A percentile compares a stretch with the other conserved stretches of the same genome.
Evolutionary conservation across 2,329 filamentous ascomycete genomes (phyloP).

Genomic region (Fusarium continuum): DNA sequence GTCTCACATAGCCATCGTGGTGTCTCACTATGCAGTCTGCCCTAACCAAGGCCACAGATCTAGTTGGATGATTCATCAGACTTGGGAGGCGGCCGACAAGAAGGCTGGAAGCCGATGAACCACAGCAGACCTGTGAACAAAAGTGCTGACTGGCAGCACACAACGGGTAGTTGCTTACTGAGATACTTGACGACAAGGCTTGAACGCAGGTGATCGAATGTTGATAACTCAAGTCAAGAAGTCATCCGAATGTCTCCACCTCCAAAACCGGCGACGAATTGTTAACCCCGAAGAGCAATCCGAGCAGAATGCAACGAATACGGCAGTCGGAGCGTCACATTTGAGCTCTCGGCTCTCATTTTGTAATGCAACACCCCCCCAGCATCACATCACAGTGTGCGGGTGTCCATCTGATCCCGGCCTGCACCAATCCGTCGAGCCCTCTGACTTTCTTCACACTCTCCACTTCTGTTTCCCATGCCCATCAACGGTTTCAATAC

Average conservation of each 20-base stretch:
- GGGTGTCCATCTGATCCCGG: slow-evolving; percentile 13
- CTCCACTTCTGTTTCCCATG: slow-evolving; percentile 19
- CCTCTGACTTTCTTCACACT: slow-evolving; percentile 6
- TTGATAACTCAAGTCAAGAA: slow-evolving; percentile 19
- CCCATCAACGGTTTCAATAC: slow-evolving; percentile 31
- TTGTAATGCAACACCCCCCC: slow-evolving; percentile 32
- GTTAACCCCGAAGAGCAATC: slow-evolving; percentile 20
- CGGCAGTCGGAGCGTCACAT: slow-evolving; percentile 37
- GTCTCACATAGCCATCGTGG: slow-evolving; percentile 32
- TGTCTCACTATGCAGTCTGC: slow-evolving; percentile 23
- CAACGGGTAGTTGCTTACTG: slow-evolving; percentile 25
- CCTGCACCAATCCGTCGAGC: slow-evolving; percentile 34
- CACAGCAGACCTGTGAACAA: slow-evolving; percentile 5
- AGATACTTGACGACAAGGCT: slow-evolving; percentile 17
- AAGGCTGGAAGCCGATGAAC: slow-evolving; percentile 4
- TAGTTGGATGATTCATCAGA: slow-evolving; percentile 9
- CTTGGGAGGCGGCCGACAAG: slow-evolving; percentile 18
- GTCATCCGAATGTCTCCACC: slow-evolving; percentile 20
- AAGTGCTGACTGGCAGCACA: slow-evolving; percentile 31
- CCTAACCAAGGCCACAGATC: neutral
- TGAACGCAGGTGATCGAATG: slow-evolving; percentile 24
- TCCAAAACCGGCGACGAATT: slow-evolving; percentile 12
- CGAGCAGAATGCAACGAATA: slow-evolving; percentile 25
- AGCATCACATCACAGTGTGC: slow-evolving; percentile 39
- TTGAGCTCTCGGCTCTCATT: slow-evolving; percentile 33